Evolutionary conservation across 1,139 yeast species (phyloP).

Genomic region (Candida gigantensis): DNA sequence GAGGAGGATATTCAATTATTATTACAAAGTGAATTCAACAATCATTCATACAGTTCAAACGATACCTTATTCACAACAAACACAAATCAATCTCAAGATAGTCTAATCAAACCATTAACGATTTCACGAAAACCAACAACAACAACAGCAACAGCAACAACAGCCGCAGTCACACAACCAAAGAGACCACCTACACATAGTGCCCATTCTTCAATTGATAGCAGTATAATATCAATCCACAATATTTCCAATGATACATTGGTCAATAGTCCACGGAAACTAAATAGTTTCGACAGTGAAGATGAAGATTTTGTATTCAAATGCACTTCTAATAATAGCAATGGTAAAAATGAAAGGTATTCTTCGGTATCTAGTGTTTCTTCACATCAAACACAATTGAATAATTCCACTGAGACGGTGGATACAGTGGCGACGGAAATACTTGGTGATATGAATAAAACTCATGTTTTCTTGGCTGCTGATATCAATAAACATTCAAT

Average conservation of each 20-base stretch:
- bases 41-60: slow-evolving; percentile 29
- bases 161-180: neutral
- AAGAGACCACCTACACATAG: slow-evolving; percentile 1
- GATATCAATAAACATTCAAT: too few relatives aligned
- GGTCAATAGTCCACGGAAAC: slow-evolving; percentile 7
- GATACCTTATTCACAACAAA: slow-evolving; percentile 6
- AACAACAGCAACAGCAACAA: slow-evolving; percentile 6
- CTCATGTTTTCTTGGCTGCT: too few relatives aligned
- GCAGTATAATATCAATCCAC: slow-evolving; percentile 4
- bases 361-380: slow-evolving; percentile 7
- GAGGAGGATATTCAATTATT: slow-evolving; percentile 31
- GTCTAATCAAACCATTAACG: slow-evolving; percentile 23
- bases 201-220: neutral
- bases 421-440: slow-evolving; percentile 17
- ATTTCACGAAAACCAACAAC: slow-evolving; percentile 22
- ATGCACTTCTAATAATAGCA: neutral
- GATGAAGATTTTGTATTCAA: slow-evolving; percentile 12
- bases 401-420: slow-evolving; percentile 13
- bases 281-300: slow-evolving; percentile 2
- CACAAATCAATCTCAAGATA: slow-evolving; percentile 7
- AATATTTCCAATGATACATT: slow-evolving; percentile 9
- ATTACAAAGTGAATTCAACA: slow-evolving; percentile 23
- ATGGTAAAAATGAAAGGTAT: neutral
- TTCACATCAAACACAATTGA: slow-evolving; percentile 5
- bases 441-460: neutral